A percentile compares a stretch with the other conserved stretches of the same genome.
phyloP scores from a whole-genome alignment of 139 green algal species.

The Edaphochlamys debaryana region DNA sequence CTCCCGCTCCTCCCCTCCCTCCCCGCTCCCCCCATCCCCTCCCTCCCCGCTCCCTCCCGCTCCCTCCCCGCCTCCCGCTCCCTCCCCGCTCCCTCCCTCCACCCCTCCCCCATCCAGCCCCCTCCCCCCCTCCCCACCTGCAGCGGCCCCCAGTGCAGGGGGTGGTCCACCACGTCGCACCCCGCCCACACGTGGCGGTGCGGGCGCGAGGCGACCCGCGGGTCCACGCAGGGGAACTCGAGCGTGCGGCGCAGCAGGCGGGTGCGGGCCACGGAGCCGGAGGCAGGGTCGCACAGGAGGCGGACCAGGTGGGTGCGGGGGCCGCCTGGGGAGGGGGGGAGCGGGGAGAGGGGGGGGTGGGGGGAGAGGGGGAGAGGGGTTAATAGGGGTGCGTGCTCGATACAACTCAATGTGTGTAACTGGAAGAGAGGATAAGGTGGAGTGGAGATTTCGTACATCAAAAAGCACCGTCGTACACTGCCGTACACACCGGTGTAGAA shows the following conservation, averaged over 20 bases:
- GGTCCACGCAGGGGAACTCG: slow-evolving; percentile 68
- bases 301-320: slow-evolving; percentile 55
- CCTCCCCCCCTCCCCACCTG: slow-evolving; percentile 2
- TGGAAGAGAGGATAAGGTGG: too few relatives aligned
- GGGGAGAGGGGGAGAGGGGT: neutral
- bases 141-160: slow-evolving; percentile 44
- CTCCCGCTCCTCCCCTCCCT: too few relatives aligned
- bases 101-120: neutral
- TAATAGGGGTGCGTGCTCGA: neutral
- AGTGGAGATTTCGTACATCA: too few relatives aligned
- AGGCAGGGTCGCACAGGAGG: slow-evolving; percentile 56
- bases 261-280: neutral
- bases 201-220: slow-evolving; percentile 1
- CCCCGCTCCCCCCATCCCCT: too few relatives aligned
- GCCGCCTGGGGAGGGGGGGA: slow-evolving; percentile 1
- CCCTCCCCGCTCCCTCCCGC: too few relatives aligned
- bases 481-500: neutral
- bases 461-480: too few relatives aligned
- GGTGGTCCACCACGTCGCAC: slow-evolving; percentile 58
- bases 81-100: neutral
- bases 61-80: too few relatives aligned
- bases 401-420: too few relatives aligned
- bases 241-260: slow-evolving; percentile 53
- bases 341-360: neutral
- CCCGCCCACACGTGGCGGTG: slow-evolving; percentile 60